Evolutionary conservation across 148 eudicot species (phyloP), one percentile per base, ranked within the genome.

Genomic region (Rhododendron molle): DNA sequence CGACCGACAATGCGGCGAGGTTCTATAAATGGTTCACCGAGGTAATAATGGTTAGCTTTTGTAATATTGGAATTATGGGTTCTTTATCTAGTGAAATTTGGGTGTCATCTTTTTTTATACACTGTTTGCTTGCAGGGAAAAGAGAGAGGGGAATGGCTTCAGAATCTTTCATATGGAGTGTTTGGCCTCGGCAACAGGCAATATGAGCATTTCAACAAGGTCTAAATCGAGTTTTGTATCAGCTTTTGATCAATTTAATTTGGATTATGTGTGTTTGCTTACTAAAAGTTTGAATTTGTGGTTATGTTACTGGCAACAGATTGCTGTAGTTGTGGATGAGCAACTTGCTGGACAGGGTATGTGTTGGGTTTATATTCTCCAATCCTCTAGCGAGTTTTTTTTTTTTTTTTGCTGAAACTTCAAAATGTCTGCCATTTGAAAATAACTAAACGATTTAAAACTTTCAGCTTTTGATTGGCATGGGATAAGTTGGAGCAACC

Each of bases 131-230:
- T 36, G 50, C 46, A 96, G 96, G 98, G 92, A 47, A 89, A 91
- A 47, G 97, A 92, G 65, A 94, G 84, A 84, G 97, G 91, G 13
- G 92, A 88, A 43, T 96, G 95, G 95, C 94, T 95, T 88, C 92
- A 95, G 82, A 91, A 95, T 84, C 96, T 86, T 82, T 43, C 85
- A 5, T 86, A 74, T 28, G 88, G 85, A 82, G 81, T 86, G 21
- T 62, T 82, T 90, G 98, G 95, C 84, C 96, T 95, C 50, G 98
- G 99, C 44, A 96, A 96, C 89, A 89, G 94, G 83, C 99, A 96
- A 43, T 96, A 96, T 87, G 99, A 96, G 85, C 99, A 96, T 93
- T 95, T 96, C 86, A 96, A 97, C 92, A 95, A 95, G 99, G 99
- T 96, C 44, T 83, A 50, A 43, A 60, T 60, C 30, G 30, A 26